These are phyloP conservation scores for Venturia effusa DNA, from an alignment of 2,329 filamentous ascomycete genomes.

Conservation along the genomic window DNA sequence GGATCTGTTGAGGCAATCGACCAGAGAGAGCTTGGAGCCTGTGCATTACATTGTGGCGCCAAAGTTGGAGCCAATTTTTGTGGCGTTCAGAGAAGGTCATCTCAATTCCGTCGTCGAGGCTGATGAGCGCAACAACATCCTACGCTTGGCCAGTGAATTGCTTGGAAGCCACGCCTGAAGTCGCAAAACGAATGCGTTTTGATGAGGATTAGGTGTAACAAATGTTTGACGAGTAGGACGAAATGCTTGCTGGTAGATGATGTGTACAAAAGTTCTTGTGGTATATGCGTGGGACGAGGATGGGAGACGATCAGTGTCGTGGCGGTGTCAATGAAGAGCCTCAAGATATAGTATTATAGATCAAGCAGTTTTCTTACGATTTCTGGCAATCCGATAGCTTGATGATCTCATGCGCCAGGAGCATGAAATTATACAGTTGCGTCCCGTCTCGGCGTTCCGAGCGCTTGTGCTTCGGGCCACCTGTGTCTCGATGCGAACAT, in stretches of 20 bases:
- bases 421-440: not conserved
- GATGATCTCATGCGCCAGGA: not conserved
- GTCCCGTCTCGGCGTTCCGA: not conserved
- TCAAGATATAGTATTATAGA: no score
- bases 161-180: not conserved
- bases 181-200: not conserved
- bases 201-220: not conserved
- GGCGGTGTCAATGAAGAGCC: no score
- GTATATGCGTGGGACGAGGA: no score
- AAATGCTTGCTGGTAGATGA: not conserved
- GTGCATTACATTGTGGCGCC: not conserved
- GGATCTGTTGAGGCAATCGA: conserved; percentile 1
- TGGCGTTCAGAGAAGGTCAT: not conserved
- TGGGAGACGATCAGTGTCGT: no score
- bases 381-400: not conserved
- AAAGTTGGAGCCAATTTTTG: not conserved
- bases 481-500: not conserved
- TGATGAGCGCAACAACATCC: not conserved
- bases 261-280: no score
- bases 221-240: not conserved
- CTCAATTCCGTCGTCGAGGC: not conserved
- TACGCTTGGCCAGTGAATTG: not conserved
- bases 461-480: not conserved
- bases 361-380: no score
- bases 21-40: conserved; percentile 1